A percentile compares a stretch with the other conserved stretches of the same genome.
These are phyloP conservation scores for Neonothopanus nambi DNA, from an alignment of 1,284 basidiomycete genomes.

Conservation along the genomic window DNA sequence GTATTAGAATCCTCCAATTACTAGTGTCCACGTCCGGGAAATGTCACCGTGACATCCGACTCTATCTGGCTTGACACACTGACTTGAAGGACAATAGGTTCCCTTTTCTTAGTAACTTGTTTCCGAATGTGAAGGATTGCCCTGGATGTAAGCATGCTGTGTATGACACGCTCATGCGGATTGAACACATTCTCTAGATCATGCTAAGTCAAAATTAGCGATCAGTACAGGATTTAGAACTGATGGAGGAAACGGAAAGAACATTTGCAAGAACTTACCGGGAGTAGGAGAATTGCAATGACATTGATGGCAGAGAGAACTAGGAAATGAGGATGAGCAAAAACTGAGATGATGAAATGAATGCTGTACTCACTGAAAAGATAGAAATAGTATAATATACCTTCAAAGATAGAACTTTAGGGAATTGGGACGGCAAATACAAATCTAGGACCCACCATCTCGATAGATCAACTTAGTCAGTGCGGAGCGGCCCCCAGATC, in stretches of 20 bases:
- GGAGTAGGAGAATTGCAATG: not conserved
- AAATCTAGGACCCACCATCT: slow-evolving; percentile 1
- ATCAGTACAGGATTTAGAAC: not conserved
- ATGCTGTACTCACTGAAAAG: not conserved
- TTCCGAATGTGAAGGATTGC: slow-evolving; percentile 2
- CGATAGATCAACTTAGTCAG: not conserved
- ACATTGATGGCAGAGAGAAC: not conserved
- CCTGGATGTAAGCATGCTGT: not conserved
- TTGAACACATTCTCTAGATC: not conserved
- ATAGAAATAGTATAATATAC: slow-evolving; percentile 1
- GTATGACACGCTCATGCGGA: not conserved
- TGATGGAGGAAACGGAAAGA: not conserved
- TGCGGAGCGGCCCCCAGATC: not conserved
- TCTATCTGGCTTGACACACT: too few species aligned
- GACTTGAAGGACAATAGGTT: too few species aligned
- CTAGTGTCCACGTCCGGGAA: too few species aligned
- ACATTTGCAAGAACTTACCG: not conserved
- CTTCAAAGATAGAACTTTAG: not conserved
- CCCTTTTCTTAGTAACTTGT: not conserved
- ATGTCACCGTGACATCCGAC: too few species aligned
- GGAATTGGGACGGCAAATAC: not conserved
- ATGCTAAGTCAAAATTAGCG: not conserved
- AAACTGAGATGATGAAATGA: not conserved
- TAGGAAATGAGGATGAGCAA: not conserved
- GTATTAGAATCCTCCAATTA: too few species aligned